Base-by-base conservation (phyloP, 2,329 filamentous ascomycete species). In the Trichoderma harzianum region DNA sequence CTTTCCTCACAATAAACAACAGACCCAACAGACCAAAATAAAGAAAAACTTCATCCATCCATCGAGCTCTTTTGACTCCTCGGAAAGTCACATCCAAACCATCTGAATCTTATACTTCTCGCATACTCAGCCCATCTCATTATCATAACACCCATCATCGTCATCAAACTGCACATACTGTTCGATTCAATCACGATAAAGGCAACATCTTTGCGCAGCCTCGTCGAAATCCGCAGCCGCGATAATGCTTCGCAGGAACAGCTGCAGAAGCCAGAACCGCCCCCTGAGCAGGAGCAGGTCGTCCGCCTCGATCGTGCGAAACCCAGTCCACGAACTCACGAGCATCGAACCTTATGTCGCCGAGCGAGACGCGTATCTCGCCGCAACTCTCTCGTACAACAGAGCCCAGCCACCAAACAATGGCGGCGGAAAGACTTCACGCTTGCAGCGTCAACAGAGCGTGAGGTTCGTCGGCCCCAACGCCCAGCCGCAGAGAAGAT, bases 381-480 rank as follows among this genome's bases (percentile, higher is more conserved):
- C 91, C 26, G 91, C 91, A 8, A 82, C 83, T 39, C 82, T 90
- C 76, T 91, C 91, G 1, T 92, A 88, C 77, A 78, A 82, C 7
- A 84, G 86, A 72, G 86, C 87, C 21, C 83, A 83, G 69, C 82
- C 87, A n/a, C 83, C 83, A 64, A 81, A 82, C 43, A 81, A 83
- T 14, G 81, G 71, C 4, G 74, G 60, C 3, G 53, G 57, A 5
- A 75, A 77, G 53, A 43, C 64, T 30, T 73, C 75, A 63, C 74
- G 70, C 10, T 74, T 87, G 14, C 79, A 77, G 53, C 84, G 83
- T 8, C 84, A 85, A 71, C 86, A 86, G 70, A 91, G 89, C 74
- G 84, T 91, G 55, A 85, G 89, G 1, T 91, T 89, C 73, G 82
- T 85, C 2, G 81, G 79, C 1, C 80, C 80, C 2, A 77, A 76